Evolutionary conservation across 495 filamentous ascomycete species (phyloP), one percentile per base, ranked within the genome.

Genomic region (Aspergillus taichungensis): DNA sequence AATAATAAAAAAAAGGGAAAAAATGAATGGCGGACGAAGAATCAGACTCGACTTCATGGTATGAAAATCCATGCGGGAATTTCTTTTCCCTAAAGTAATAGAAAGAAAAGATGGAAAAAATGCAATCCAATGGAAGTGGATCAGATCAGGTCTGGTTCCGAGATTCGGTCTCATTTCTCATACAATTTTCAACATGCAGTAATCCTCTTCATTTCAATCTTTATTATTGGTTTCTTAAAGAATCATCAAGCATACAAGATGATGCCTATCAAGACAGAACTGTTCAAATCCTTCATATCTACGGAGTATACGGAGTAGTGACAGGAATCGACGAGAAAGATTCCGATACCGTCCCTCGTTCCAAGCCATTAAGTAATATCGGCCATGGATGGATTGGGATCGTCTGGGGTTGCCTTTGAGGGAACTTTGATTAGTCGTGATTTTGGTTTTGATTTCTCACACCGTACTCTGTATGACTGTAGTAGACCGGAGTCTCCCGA

Each of bases 101-200:
- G 13, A 24, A 33, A 29, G 40, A 34, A 43, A 45, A 46, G 40
- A 45, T 43, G 43, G 28, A 45, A 41, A 50, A 42, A 42, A 51
- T 24, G 18, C 18, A 24, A 24, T 24, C 18, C 18, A 24, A 24
- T 24, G 18, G 18, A 24, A 24, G 51, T 53, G 50, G 50, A 53
- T 49, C 42, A 37, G 36, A 34, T 45, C 42, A 44, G 46, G 45
- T 42, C 46, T 46, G 51, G 51, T 53, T 53, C 51, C 51, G 51
- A 53, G 51, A 53, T 53, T 53, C 51, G 43, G n/a, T n/a, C n/a
- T n/a, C n/a, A n/a, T n/a, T n/a, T n/a, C n/a, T n/a, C n/a, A n/a
- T n/a, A n/a, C n/a, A n/a, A n/a, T n/a, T n/a, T n/a, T n/a, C n/a
- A n/a, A n/a, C n/a, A n/a, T n/a, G n/a, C n/a, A n/a, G n/a, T n/a